phyloP scores from a whole-genome alignment of 75 land plant species.

The Cunninghamia lanceolata region DNA sequence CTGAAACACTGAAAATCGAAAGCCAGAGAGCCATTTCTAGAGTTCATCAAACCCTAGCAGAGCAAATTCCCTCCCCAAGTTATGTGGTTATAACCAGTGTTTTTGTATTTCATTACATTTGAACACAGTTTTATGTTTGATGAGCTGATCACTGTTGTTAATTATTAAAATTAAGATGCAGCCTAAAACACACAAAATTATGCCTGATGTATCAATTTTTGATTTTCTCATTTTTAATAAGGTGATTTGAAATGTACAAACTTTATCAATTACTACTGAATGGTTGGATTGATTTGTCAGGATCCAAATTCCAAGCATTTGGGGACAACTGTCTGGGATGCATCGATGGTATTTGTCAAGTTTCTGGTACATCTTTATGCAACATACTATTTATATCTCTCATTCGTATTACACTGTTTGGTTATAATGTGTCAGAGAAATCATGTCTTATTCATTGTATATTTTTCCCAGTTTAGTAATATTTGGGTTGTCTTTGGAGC shows the following conservation, averaged over 20 bases:
- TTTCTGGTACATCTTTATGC: conserved; percentile 62
- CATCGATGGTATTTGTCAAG: conserved; percentile 90
- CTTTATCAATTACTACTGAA: neutral
- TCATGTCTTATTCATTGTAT: neutral
- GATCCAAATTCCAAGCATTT: conserved; percentile 96
- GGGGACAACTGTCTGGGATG: conserved; percentile 98
- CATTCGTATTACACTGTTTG: neutral
- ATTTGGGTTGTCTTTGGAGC: neutral
- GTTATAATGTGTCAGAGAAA: neutral
- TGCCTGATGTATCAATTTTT: neutral
- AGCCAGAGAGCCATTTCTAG: neutral
- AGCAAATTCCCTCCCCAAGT: neutral
- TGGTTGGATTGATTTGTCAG: conserved; percentile 28
- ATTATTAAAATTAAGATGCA: neutral
- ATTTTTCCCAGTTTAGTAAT: neutral
- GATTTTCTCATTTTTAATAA: neutral
- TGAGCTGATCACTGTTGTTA: neutral
- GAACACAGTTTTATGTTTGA: neutral
- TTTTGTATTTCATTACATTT: neutral
- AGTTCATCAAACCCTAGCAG: neutral
- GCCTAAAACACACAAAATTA: neutral
- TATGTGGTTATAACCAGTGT: neutral
- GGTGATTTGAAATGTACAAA: neutral
- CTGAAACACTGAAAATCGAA: neutral
- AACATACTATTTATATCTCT: neutral